Percentiles rank a stretch among this genome's conserved stretches.
These are phyloP conservation scores for Phytopythium litorale DNA, from an alignment of 352 stramenopile species.

Conservation along the genomic window DNA sequence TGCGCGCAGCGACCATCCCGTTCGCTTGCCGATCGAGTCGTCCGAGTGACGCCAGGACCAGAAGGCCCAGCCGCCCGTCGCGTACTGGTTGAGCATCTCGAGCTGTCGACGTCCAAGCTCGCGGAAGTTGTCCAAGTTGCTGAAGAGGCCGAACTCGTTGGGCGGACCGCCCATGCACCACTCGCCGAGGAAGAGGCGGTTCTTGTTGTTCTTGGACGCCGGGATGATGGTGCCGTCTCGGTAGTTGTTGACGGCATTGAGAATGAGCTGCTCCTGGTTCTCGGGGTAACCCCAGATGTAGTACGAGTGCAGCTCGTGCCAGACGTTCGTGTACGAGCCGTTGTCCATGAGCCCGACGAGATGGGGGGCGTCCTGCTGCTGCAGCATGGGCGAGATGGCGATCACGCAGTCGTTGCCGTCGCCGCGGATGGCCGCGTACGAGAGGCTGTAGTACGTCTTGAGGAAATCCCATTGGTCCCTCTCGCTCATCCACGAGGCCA, in stretches of 20 bases:
- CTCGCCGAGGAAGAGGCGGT: conserved; percentile 36
- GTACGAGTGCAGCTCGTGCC: conserved; percentile 45
- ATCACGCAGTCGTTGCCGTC: conserved; percentile 39
- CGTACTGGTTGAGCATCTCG: conserved; percentile 8
- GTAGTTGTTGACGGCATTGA: conserved; percentile 8
- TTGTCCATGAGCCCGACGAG: conserved; percentile 23
- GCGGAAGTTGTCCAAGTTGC: conserved; percentile 10
- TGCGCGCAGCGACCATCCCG: conserved; percentile 20
- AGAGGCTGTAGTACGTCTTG: conserved; percentile 24
- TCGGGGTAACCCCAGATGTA: conserved; percentile 32
- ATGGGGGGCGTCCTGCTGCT: conserved; percentile 13
- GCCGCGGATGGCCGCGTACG: conserved; percentile 25
- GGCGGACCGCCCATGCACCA: conserved; percentile 22
- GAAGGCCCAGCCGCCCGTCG: conserved; percentile 24
- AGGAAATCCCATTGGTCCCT: not conserved
- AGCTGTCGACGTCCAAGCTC: conserved; percentile 19
- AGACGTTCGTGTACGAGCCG: conserved; percentile 36
- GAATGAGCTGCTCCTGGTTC: conserved; percentile 3
- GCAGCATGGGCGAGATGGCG: conserved; percentile 23
- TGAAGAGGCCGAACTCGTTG: conserved; percentile 9
- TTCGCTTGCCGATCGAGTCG: conserved; percentile 11
- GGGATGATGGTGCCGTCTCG: conserved; percentile 10
- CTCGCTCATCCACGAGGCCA: not conserved
- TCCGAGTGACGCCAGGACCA: conserved; percentile 39
- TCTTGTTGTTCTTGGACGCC: conserved; percentile 8